Base-by-base conservation (phyloP, 768 basidiomycete genomes). In the Pisolithus orientalis region DNA sequence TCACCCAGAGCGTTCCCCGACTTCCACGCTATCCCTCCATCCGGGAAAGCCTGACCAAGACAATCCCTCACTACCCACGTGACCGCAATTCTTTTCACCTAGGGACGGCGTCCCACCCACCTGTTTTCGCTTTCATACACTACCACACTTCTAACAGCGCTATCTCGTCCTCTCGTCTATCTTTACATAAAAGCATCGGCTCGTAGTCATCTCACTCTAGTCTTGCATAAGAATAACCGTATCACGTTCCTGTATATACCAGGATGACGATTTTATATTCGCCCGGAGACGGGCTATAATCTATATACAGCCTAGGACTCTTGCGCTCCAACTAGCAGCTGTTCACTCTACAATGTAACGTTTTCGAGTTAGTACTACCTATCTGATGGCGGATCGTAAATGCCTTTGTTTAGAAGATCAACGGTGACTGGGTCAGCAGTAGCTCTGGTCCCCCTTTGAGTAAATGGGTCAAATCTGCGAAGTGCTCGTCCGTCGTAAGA, bases 371-470 rank as follows among this genome's bases (percentile, higher is more conserved):
- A 24, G 5, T 56, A 34, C 49, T 70, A 47, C 72, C 70, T 21
- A 17, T 73, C 66, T 17, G 75, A 71, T 1, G 70, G 71, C n/a
- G 80, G 80, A 44, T 74, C 72, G 37, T 78, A 72, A 53, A 85
- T 70, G 17, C 85, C 86, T 62, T 80, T 85, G 32, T 66, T 62
- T 16, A 87, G 65, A 76, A 89, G 75, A 44, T 71, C 57, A 53
- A 65, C 62, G 6, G 86, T 58, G 31, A 72, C 59, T n/a, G 74
- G 68, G 57, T 87, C 80, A 25, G 68, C 57, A 17, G 40, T 53
- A 24, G 73, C 74, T 39, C 62, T 70, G 24, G 63, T 59, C 16
- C 83, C 83, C 50, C 85, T 87, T 54, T 1, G 51, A 39, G 32
- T 8, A 21, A 53, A 56, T 51, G 58, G 37, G 6, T 47, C 21